These are phyloP conservation scores for Amphicarpaea edgeworthii DNA, from an alignment of 306 rosid species.

Conservation along the genomic window DNA sequence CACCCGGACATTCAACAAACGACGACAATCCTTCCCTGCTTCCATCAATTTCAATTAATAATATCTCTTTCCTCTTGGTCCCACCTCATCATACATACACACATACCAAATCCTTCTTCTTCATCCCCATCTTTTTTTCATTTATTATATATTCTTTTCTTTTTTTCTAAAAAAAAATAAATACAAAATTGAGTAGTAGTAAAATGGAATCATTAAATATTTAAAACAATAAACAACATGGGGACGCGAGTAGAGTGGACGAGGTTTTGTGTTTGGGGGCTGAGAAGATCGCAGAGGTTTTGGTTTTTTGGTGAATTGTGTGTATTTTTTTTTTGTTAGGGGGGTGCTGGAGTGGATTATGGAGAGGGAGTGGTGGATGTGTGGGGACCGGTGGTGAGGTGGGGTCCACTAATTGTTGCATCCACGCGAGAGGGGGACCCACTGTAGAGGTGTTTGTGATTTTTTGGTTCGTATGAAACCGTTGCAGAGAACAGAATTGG, in stretches of 20 bases:
- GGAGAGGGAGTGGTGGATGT: slow-evolving; percentile 30
- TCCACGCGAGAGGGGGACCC: slow-evolving; percentile 80
- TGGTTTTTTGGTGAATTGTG: not conserved
- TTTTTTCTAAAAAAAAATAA: not conserved
- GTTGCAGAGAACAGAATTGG: slow-evolving; percentile 53
- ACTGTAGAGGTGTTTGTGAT: not conserved
- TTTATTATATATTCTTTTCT: not conserved
- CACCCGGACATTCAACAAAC: slow-evolving; percentile 72
- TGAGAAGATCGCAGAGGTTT: slow-evolving; percentile 34
- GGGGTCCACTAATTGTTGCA: slow-evolving; percentile 70
- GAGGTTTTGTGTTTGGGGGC: slow-evolving; percentile 50
- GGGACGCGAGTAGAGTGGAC: slow-evolving; percentile 51
- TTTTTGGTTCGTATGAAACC: slow-evolving; percentile 56
- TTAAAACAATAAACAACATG: not conserved
- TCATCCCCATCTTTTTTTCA: not conserved
- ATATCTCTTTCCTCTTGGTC: slow-evolving; percentile 44
- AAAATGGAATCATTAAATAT: not conserved
- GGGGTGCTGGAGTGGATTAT: not conserved
- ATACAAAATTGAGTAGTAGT: not conserved
- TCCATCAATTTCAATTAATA: slow-evolving; percentile 48
- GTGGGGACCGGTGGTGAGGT: slow-evolving; percentile 43
- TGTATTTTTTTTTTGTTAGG: not conserved
- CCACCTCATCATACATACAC: slow-evolving; percentile 19
- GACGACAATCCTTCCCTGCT: slow-evolving; percentile 53
- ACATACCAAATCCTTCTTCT: not conserved